Evolutionary conservation across 768 basidiomycete genomes (phyloP).

Genomic region (Zangia roseola): DNA sequence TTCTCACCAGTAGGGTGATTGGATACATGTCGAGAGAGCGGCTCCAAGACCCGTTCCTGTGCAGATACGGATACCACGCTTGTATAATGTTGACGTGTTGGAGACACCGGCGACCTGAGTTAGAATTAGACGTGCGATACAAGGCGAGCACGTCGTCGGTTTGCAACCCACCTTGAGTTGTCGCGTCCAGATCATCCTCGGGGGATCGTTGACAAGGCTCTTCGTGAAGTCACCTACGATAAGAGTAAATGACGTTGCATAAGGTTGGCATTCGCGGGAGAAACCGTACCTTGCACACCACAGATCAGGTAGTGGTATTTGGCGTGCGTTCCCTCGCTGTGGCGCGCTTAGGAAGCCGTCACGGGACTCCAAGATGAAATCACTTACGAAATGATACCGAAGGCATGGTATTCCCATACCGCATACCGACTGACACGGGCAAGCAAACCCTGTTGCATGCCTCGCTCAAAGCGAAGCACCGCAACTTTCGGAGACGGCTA

Average conservation of each 20-base stretch:
- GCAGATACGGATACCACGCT: constrained; percentile 76
- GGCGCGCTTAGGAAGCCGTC: constrained; percentile 9
- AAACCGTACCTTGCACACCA: constrained; percentile 61
- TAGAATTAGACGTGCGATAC: constrained; percentile 4
- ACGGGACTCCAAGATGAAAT: neutral
- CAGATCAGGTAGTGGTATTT: constrained; percentile 81
- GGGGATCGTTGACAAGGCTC: constrained; percentile 66
- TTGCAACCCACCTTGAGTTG: constrained; percentile 59
- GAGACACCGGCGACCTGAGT: constrained; percentile 77
- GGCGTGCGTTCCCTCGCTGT: constrained; percentile 67
- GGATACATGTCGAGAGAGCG: constrained; percentile 75
- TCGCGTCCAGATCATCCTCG: constrained; percentile 73
- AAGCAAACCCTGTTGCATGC: constrained; percentile 82
- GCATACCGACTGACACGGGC: constrained; percentile 70
- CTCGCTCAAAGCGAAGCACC: constrained; percentile 73
- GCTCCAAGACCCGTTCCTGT: constrained; percentile 83
- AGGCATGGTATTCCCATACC: constrained; percentile 81
- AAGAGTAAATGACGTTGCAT: neutral
- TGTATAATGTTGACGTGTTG: constrained; percentile 78
- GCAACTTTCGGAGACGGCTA: constrained; percentile 81
- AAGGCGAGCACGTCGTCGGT: neutral
- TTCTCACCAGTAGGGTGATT: constrained; percentile 66
- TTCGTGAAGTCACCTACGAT: constrained; percentile 68
- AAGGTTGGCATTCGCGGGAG: neutral
- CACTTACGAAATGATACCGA: constrained; percentile 72